Evolutionary conservation across 495 filamentous ascomycete genomes (phyloP).

Genomic region (Penicillium silybi): DNA sequence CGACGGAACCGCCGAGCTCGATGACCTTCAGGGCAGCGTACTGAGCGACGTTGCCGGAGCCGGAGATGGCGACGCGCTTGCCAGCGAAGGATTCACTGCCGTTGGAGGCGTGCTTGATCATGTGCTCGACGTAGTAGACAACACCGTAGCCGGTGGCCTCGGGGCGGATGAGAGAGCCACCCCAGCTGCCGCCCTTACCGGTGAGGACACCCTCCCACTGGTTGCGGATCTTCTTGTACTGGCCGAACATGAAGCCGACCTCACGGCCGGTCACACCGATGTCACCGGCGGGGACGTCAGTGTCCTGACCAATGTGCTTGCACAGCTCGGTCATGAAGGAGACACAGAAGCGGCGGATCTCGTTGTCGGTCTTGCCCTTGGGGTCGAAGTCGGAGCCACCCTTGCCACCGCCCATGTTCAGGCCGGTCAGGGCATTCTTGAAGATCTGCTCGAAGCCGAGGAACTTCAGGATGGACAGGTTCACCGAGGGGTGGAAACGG

Average conservation of each 20-base stretch:
- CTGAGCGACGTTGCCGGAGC: slow-evolving; percentile 97
- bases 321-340: slow-evolving; percentile 93
- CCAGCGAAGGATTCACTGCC: slow-evolving; percentile 84
- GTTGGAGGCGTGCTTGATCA: slow-evolving; percentile 78
- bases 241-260: slow-evolving; percentile 92
- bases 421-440: slow-evolving; percentile 98
- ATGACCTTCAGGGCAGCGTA: slow-evolving; percentile 96
- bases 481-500: slow-evolving; percentile 93
- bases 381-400: slow-evolving; percentile 99
- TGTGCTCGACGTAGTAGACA: slow-evolving; percentile 96
- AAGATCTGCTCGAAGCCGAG: slow-evolving; percentile 99
- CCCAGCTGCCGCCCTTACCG: slow-evolving; percentile 91
- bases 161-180: slow-evolving; percentile 89
- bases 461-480: slow-evolving; percentile 97
- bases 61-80: slow-evolving; percentile 94
- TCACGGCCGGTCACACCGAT: slow-evolving; percentile 93
- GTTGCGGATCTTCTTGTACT: slow-evolving; percentile 86
- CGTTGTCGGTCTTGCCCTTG: slow-evolving; percentile 95
- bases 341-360: slow-evolving; percentile 97
- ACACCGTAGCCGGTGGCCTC: slow-evolving; percentile 97
- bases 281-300: slow-evolving; percentile 87
- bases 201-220: slow-evolving; percentile 94
- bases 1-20: slow-evolving; percentile 87
- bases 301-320: slow-evolving; percentile 95
- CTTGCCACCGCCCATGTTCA: slow-evolving; percentile 98